Evolutionary conservation across 306 rosid genomes (phyloP), one percentile per base, ranked within the genome.

Genomic region (Mucuna pruriens): DNA sequence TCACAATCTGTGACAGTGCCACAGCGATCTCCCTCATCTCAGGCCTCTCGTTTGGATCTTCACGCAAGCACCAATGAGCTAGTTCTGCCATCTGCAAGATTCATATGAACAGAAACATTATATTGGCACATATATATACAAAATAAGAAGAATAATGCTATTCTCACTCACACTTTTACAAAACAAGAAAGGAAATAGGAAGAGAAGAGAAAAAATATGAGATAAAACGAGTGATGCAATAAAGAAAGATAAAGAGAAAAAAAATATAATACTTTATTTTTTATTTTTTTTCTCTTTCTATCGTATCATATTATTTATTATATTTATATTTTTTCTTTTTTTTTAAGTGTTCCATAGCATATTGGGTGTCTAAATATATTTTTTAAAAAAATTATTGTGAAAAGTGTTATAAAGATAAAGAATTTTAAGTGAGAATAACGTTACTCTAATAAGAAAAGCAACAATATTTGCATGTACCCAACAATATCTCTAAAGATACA

Each of bases 31-130:
- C 94, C 22, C 85, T 80, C 97, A 91, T 95, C 68, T 90, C 92
- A 11, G 97, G 97, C 71, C 98, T 90, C 46, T 90, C 88, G 54
- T 79, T 77, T 57, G 94, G 94, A 46, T 92, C 90, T 78, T 92
- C 97, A 15, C 85, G 49, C 86, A 90, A 58, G 76, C 97, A 91
- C 86, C 89, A 78, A 49, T 85, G 88, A 3, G 97, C 84, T 64
- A 91, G 34, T 66, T 84, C 90, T 44, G 87, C 89, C 92, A 91
- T 86, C 97, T 92, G 89, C 85, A 64, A 44, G 2, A 80, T 64
- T 6, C 3, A 65, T 45, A 61, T 38, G 1, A 78, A 46, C n/a
- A n/a, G 45, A 49, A 34, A 12, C 54, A 34, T 34, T 71, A 33
- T 4, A 61, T 61, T 61, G 42, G 29, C 10, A 42, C 31, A 29